phyloP scores from a whole-genome alignment of 1,284 basidiomycete genomes.

The Ceratobasidium sp. region DNA sequence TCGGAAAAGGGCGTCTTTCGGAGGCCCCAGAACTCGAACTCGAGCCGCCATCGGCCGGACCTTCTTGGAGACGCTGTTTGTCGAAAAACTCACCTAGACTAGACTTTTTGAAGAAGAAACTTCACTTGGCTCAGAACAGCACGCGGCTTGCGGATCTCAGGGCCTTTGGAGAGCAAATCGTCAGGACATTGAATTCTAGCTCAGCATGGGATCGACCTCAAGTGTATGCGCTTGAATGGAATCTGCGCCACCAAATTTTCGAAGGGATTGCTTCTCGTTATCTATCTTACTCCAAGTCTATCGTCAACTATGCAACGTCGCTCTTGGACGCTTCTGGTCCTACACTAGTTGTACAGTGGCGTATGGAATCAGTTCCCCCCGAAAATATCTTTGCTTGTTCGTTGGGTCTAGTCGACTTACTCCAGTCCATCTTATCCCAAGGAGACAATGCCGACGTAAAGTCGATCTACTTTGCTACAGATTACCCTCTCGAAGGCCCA shows the following conservation, averaged over 20 bases:
- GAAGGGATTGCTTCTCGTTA: not conserved
- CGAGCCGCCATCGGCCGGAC: not conserved
- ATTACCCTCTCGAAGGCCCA: constrained; percentile 15
- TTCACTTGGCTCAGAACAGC: not conserved
- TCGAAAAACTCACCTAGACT: constrained; percentile 7
- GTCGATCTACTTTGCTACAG: constrained; percentile 31
- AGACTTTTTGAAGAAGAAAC: not conserved
- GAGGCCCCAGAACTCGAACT: not conserved
- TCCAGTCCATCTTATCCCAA: not conserved
- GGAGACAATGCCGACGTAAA: not conserved
- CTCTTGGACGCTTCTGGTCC: constrained; percentile 10
- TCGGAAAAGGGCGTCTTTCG: not conserved
- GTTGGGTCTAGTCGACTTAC: not conserved
- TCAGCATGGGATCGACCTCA: not conserved
- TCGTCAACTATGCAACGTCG: not conserved
- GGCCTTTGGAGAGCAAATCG: not conserved
- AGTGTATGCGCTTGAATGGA: constrained; percentile 28
- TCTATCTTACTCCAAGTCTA: not conserved
- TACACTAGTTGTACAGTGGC: constrained; percentile 24
- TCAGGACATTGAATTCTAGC: not conserved
- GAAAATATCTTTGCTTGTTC: constrained; percentile 8
- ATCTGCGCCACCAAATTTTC: constrained; percentile 6
- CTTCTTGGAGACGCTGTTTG: constrained; percentile 17
- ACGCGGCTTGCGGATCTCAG: not conserved
- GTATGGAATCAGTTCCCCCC: constrained; percentile 29